These are phyloP conservation scores for Psilocybe sp. DNA, from an alignment of 768 basidiomycete genomes.

Conservation along the genomic window DNA sequence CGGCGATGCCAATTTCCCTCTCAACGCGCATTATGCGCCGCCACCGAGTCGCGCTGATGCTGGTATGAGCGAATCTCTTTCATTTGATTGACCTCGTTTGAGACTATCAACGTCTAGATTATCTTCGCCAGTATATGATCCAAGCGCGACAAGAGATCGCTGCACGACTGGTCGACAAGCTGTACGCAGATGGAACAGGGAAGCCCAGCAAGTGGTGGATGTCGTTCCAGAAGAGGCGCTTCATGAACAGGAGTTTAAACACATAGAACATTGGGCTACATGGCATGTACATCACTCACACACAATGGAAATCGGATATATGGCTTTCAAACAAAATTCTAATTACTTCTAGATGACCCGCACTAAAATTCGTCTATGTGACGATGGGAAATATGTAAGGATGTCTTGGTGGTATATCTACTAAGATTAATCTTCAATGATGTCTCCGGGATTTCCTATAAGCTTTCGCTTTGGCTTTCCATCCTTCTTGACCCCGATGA, in stretches of 20 bases:
- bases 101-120: slow-evolving; percentile 50
- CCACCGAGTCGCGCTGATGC: slow-evolving; percentile 76
- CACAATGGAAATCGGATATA: slow-evolving; percentile 13
- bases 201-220: slow-evolving; percentile 99
- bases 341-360: too few relatives aligned
- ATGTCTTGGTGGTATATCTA: not conserved
- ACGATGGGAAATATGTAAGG: not conserved
- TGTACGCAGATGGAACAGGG: slow-evolving; percentile 91
- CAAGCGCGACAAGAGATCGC: slow-evolving; percentile 94
- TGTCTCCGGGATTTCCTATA: slow-evolving; percentile 39
- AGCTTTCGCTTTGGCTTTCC: slow-evolving; percentile 43
- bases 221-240: slow-evolving; percentile 97
- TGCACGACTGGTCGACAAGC: slow-evolving; percentile 75
- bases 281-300: slow-evolving; percentile 22
- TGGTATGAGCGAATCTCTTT: slow-evolving; percentile 44
- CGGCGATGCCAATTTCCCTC: slow-evolving; percentile 90
- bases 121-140: slow-evolving; percentile 84
- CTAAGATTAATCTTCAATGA: slow-evolving; percentile 33
- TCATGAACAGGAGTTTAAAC: slow-evolving; percentile 89
- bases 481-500: slow-evolving; percentile 41
- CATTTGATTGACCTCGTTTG: slow-evolving; percentile 6
- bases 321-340: too few relatives aligned
- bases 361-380: too few relatives aligned
- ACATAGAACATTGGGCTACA: too few relatives aligned
- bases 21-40: slow-evolving; percentile 89